A percentile compares a stretch with the other conserved stretches of the same genome.
phyloP scores from a whole-genome alignment of 1,284 basidiomycete species.

The Rhodofomes roseus region DNA sequence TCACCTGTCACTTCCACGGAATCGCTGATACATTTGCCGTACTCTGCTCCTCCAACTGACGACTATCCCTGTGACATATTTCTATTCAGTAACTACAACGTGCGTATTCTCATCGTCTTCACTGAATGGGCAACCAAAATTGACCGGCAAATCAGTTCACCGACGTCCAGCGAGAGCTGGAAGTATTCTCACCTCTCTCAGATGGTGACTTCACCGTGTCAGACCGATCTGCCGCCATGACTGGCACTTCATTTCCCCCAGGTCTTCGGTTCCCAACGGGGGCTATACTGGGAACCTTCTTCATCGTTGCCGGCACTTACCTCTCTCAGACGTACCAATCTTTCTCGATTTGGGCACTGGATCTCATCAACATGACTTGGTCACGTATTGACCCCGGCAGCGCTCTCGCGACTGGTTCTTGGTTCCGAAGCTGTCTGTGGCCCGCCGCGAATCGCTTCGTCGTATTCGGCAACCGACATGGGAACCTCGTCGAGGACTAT shows the following conservation, averaged over 20 bases:
- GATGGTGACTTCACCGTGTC: conserved; percentile 67
- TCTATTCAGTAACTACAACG: conserved; percentile 88
- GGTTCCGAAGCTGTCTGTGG: conserved; percentile 87
- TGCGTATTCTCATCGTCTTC: conserved; percentile 33
- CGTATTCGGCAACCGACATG: conserved; percentile 84
- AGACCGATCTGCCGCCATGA: conserved; percentile 75
- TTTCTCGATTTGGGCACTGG: conserved; percentile 88
- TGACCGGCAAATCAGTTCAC: conserved; percentile 60
- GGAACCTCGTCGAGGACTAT: conserved; percentile 89
- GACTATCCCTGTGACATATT: conserved; percentile 77
- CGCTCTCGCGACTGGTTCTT: conserved; percentile 76
- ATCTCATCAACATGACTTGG: conserved; percentile 80
- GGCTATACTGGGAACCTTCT: conserved; percentile 81
- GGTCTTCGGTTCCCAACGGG: conserved; percentile 93
- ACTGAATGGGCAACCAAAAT: background rate
- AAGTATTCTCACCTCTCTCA: conserved; percentile 78
- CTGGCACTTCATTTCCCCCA: conserved; percentile 76
- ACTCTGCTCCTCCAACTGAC: conserved; percentile 66
- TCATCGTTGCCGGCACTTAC: conserved; percentile 88
- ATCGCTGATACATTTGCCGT: conserved; percentile 66
- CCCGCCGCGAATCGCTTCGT: conserved; percentile 76
- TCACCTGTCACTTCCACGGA: conserved; percentile 52
- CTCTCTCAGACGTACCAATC: conserved; percentile 87
- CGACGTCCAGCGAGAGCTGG: conserved; percentile 90
- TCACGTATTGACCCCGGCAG: conserved; percentile 80